These are phyloP conservation scores for Pseudocercospora cruenta DNA, from an alignment of 2,329 filamentous ascomycete genomes.

Conservation along the genomic window DNA sequence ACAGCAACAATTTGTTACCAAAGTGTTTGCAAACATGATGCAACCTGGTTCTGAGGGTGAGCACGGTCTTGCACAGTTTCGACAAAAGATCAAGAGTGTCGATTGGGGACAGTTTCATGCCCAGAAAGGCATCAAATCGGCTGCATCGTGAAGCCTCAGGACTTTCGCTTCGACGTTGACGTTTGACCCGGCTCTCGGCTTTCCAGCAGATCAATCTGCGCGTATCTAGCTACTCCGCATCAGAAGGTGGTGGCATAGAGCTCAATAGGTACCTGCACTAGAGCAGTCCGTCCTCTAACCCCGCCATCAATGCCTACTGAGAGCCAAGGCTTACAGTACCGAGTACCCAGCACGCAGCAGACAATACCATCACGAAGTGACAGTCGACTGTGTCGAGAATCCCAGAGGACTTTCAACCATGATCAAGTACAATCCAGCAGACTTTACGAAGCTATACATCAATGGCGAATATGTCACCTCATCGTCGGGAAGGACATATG, in stretches of 20 bases:
- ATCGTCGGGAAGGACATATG: slow-evolving; percentile 39
- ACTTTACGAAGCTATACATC: slow-evolving; percentile 40
- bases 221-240: not conserved
- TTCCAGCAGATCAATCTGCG: too few relatives aligned
- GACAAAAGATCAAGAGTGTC: slow-evolving; percentile 21
- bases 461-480: slow-evolving; percentile 20
- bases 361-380: not conserved
- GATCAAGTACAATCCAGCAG: slow-evolving; percentile 59
- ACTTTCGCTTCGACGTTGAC: too few relatives aligned
- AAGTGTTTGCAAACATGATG: slow-evolving; percentile 29
- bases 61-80: slow-evolving; percentile 24
- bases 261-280: not conserved
- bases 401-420: slow-evolving; percentile 26
- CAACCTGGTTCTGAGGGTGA: slow-evolving; percentile 23
- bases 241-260: not conserved
- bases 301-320: not conserved
- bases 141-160: not conserved
- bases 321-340: not conserved
- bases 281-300: not conserved
- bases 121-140: not conserved
- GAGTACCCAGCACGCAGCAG: not conserved
- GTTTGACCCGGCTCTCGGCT: too few relatives aligned
- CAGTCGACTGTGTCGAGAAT: too few relatives aligned
- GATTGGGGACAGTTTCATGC: slow-evolving; percentile 20
- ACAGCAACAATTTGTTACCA: slow-evolving; percentile 21